Evolutionary conservation across 177 flowering plant species (phyloP).

Genomic region (Vitis hybrid): DNA sequence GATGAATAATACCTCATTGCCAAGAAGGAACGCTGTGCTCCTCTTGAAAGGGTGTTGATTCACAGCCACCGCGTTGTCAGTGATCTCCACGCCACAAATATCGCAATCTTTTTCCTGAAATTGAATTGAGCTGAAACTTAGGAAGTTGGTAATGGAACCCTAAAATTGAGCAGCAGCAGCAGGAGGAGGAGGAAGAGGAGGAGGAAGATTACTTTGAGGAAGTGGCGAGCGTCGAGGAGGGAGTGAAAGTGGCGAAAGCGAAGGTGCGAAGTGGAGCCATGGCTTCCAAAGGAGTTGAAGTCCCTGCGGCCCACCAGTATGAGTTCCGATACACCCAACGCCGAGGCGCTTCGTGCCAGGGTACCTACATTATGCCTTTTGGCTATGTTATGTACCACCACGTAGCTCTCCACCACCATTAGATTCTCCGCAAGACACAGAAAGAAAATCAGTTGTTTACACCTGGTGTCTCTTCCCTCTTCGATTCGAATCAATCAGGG

Average conservation of each 20-base stretch:
- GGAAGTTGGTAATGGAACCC: neutral
- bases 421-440: too few relatives aligned
- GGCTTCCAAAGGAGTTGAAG: conserved; percentile 96
- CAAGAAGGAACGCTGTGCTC: conserved; percentile 90
- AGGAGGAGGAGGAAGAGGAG: neutral
- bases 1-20: conserved; percentile 74
- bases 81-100: conserved; percentile 97
- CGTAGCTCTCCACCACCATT: conserved; percentile 60
- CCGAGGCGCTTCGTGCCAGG: conserved; percentile 88
- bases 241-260: conserved; percentile 92
- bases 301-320: conserved; percentile 91
- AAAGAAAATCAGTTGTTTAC: too few relatives aligned
- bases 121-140: neutral
- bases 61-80: conserved; percentile 71
- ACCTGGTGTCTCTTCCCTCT: too few relatives aligned
- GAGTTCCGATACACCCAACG: conserved; percentile 88
- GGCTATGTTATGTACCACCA: conserved; percentile 93
- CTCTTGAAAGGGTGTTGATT: conserved; percentile 80
- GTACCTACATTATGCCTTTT: conserved; percentile 98
- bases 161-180: neutral
- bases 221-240: conserved; percentile 69
- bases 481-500: too few relatives aligned
- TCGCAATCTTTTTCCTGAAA: conserved; percentile 74
- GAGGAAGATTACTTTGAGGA: conserved; percentile 56
- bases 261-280: conserved; percentile 86